Conservation (phyloP, 345 rosid species). For the rapeseed (Brassica napus) region DNA sequence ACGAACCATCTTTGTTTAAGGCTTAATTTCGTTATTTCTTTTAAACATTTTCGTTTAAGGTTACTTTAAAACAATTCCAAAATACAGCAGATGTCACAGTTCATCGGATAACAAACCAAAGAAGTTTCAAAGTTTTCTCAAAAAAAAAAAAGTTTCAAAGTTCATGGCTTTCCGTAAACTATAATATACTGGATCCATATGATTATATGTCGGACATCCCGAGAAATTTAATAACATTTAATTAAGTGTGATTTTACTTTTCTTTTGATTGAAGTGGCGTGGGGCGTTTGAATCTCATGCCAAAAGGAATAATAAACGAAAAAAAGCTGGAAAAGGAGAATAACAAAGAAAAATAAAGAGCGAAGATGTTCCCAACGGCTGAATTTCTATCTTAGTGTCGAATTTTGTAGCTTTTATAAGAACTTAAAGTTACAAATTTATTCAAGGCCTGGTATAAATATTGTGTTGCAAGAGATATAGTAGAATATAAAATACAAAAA, state of each 20-base stretch:
- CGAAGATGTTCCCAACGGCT: conserved; percentile 36
- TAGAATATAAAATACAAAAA: neutral
- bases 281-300: conserved; percentile 35
- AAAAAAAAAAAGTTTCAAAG: neutral
- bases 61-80: neutral
- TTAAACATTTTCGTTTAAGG: neutral
- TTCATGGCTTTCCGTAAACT: neutral
- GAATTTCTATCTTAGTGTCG: neutral
- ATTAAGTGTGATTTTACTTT: neutral
- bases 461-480: neutral
- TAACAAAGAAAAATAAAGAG: neutral
- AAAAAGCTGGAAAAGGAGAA: neutral
- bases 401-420: no score
- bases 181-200: neutral
- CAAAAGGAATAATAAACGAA: conserved; percentile 5
- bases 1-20: neutral
- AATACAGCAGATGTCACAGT: neutral
- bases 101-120: neutral
- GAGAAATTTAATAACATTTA: neutral
- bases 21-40: neutral
- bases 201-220: neutral
- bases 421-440: neutral
- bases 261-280: conserved; percentile 12
- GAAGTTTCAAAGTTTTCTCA: neutral
- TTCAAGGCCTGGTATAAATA: neutral